Evolutionary conservation across 306 rosid species (phyloP).

Genomic region (Lotus japonicus): DNA sequence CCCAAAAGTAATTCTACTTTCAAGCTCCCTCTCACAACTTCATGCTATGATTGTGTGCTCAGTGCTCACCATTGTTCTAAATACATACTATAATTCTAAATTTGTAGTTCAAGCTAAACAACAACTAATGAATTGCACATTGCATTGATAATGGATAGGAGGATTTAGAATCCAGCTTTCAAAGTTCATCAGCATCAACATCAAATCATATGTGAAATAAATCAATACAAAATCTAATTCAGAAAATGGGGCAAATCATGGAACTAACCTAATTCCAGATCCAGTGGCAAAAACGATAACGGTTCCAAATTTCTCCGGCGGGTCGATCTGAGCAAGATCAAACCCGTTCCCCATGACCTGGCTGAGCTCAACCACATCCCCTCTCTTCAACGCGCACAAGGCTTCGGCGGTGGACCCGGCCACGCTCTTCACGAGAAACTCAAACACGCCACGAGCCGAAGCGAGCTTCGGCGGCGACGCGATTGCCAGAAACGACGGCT

Average conservation of each 20-base stretch:
- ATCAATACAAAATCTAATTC: neutral
- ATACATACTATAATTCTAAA: too few relatives aligned
- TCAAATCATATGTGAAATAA: neutral
- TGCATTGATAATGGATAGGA: neutral
- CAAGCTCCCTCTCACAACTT: too few relatives aligned
- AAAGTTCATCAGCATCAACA: neutral
- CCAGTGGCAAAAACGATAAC: conserved; percentile 82
- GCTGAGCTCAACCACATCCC: conserved; percentile 79
- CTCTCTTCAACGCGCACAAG: conserved; percentile 71
- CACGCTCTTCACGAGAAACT: conserved; percentile 80
- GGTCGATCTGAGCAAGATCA: conserved; percentile 55
- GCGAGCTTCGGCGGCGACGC: conserved; percentile 84
- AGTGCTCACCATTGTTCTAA: too few relatives aligned
- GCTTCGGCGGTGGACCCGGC: conserved; percentile 84
- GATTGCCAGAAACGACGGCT: conserved; percentile 80
- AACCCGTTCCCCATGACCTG: conserved; percentile 81
- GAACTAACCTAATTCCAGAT: conserved; percentile 79
- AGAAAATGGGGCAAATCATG: neutral
- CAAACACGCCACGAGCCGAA: conserved; percentile 47
- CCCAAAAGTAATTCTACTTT: too few relatives aligned
- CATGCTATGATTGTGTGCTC: too few relatives aligned
- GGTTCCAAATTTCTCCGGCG: conserved; percentile 55
- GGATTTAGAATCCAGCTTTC: neutral
- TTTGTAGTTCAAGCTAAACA: neutral
- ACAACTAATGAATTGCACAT: neutral